A percentile compares a stretch with the other conserved stretches of the same genome.
Evolutionary conservation across 108 stramenopile species (phyloP).

Genomic region (Fistulifera solaris): DNA sequence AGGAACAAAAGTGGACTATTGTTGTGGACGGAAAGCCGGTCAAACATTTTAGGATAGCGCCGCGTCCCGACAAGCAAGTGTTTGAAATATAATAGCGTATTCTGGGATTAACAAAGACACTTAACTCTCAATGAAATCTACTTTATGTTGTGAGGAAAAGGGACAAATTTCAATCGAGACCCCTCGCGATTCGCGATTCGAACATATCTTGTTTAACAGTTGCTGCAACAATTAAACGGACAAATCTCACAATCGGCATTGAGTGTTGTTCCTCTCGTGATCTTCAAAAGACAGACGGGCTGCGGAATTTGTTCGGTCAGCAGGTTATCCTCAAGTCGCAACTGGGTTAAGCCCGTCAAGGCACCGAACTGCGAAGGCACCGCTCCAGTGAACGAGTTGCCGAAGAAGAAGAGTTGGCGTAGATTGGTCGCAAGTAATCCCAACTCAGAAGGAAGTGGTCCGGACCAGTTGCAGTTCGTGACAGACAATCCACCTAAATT

Average conservation of each 20-base stretch:
- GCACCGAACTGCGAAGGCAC: slow-evolving; percentile 1
- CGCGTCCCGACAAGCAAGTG: too few relatives aligned
- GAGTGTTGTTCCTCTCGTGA: background rate
- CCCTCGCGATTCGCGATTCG: too few relatives aligned
- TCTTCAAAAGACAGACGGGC: background rate
- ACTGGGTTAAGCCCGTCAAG: background rate
- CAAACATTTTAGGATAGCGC: too few relatives aligned
- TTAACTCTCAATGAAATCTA: too few relatives aligned
- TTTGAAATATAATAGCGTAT: too few relatives aligned
- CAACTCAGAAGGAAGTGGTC: background rate
- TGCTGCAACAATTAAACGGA: background rate
- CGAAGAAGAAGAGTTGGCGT: slow-evolving; percentile 2
- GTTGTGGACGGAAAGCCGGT: too few relatives aligned
- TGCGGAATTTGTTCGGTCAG: slow-evolving; percentile 4
- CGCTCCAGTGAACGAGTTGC: background rate
- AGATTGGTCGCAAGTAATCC: background rate
- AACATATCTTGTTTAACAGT: too few relatives aligned
- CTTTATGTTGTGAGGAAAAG: too few relatives aligned
- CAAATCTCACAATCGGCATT: slow-evolving; percentile 5
- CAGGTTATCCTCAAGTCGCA: background rate
- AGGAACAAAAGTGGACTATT: too few relatives aligned
- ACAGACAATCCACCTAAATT: slow-evolving; percentile 1
- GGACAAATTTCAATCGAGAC: too few relatives aligned
- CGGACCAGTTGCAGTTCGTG: background rate
- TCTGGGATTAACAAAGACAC: too few relatives aligned